A percentile compares a stretch with the other conserved stretches of the same genome.
Evolutionary conservation across 345 rosid species (phyloP).

Genomic region (Eucalyptus polybractea): DNA sequence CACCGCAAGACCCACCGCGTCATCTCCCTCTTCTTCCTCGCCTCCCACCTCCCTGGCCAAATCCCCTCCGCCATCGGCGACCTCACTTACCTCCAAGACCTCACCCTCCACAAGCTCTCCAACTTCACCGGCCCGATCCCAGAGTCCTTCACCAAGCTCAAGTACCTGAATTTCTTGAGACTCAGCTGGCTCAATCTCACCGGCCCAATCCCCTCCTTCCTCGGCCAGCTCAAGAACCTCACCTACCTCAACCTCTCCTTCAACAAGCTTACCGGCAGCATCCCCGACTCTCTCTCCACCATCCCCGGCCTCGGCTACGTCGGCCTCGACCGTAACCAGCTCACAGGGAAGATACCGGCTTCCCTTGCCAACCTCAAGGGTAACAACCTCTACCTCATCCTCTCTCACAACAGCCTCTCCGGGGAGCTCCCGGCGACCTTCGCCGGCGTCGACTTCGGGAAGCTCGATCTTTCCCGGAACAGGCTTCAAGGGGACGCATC

Average conservation of each 20-base stretch:
- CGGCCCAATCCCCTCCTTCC: background rate
- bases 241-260: background rate
- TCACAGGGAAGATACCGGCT: too few relatives aligned
- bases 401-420: too few relatives aligned
- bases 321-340: too few relatives aligned
- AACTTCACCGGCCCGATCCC: conserved; percentile 1
- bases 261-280: background rate
- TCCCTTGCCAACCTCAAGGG: too few relatives aligned
- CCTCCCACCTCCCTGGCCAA: background rate
- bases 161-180: background rate
- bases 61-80: background rate
- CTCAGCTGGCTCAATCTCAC: background rate
- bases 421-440: too few relatives aligned
- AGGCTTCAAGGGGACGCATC: too few relatives aligned
- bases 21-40: conserved; percentile 30
- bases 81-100: background rate
- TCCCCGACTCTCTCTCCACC: background rate
- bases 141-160: background rate
- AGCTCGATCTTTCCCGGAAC: too few relatives aligned
- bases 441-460: too few relatives aligned
- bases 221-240: background rate
- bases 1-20: conserved; percentile 42
- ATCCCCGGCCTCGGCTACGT: too few relatives aligned
- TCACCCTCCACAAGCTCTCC: background rate
- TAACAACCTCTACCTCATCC: too few relatives aligned